Percentiles rank a stretch among this genome's conserved stretches.
These are phyloP conservation scores for Cerioporus squamosus DNA, from an alignment of 1,284 basidiomycete species.

Conservation along the genomic window DNA sequence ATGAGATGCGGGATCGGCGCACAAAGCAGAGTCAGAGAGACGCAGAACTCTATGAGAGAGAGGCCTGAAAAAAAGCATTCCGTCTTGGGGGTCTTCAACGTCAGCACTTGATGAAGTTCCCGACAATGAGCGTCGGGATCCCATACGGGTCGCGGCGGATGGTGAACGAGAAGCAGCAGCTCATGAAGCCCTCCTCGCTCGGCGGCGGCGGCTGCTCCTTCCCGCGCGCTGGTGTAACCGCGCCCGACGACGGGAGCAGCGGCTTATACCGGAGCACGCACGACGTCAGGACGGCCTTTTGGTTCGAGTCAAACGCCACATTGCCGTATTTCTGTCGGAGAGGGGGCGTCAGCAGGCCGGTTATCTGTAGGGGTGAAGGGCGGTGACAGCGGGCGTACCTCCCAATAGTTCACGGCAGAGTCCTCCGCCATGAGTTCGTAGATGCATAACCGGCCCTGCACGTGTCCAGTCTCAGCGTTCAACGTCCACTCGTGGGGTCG, in stretches of 20 bases:
- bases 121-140: constrained; percentile 92
- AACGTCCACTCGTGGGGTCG: too few relatives aligned
- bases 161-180: constrained; percentile 96
- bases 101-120: constrained; percentile 77
- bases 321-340: constrained; percentile 93
- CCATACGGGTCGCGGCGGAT: constrained; percentile 91
- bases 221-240: constrained; percentile 30
- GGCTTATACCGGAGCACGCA: constrained; percentile 89
- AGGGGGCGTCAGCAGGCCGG: neutral
- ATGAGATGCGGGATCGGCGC: neutral
- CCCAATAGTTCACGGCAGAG: constrained; percentile 97
- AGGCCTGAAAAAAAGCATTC: too few relatives aligned
- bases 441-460: constrained; percentile 87
- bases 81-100: neutral
- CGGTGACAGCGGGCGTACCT: constrained; percentile 54
- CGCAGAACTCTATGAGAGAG: neutral
- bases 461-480: neutral
- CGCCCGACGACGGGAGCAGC: constrained; percentile 39
- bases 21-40: constrained; percentile 4
- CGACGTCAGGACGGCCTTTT: constrained; percentile 92
- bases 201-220: constrained; percentile 36
- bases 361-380: too few relatives aligned
- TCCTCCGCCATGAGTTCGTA: constrained; percentile 98
- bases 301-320: constrained; percentile 87
- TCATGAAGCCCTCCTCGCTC: constrained; percentile 76